Conservation (phyloP, 495 filamentous ascomycete genomes). For the Tuber aestivum region DNA sequence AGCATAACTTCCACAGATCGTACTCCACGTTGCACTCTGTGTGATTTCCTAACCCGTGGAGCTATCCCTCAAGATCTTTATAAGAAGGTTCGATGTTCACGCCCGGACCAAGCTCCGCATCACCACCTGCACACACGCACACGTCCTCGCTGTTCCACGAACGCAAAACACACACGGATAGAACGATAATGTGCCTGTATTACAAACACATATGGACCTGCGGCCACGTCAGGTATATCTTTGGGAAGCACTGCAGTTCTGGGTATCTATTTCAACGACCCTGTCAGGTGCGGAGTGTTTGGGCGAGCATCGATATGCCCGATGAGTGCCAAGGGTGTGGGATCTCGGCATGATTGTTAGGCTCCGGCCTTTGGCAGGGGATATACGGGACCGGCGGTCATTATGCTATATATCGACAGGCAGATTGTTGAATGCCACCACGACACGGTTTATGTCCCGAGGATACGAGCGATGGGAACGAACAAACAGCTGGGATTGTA, state of each 20-base stretch:
- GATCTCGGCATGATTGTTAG: background rate
- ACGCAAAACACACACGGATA: background rate
- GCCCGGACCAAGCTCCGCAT: background rate
- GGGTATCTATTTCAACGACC: constrained; percentile 4
- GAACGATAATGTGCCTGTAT: constrained; percentile 10
- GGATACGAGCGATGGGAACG: background rate
- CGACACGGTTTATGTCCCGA: background rate
- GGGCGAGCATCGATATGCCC: constrained; percentile 7
- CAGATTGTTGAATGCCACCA: background rate
- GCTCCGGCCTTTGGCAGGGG: background rate
- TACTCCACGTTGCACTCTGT: background rate
- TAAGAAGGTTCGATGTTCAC: constrained; percentile 2
- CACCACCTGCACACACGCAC: background rate
- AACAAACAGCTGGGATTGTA: background rate
- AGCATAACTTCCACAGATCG: background rate
- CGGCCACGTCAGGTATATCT: constrained; percentile 7
- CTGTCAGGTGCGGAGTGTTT: constrained; percentile 6
- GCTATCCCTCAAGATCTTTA: background rate
- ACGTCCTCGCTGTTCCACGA: background rate
- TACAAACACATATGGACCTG: constrained; percentile 13
- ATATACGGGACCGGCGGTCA: background rate
- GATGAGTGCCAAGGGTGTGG: constrained; percentile 11
- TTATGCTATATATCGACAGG: background rate
- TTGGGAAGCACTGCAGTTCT: constrained; percentile 11
- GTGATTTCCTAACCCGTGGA: background rate